Evolutionary conservation across 1,139 yeast species (phyloP), one percentile per base, ranked within the genome.

Genomic region (Saccharomyces hybrid): DNA sequence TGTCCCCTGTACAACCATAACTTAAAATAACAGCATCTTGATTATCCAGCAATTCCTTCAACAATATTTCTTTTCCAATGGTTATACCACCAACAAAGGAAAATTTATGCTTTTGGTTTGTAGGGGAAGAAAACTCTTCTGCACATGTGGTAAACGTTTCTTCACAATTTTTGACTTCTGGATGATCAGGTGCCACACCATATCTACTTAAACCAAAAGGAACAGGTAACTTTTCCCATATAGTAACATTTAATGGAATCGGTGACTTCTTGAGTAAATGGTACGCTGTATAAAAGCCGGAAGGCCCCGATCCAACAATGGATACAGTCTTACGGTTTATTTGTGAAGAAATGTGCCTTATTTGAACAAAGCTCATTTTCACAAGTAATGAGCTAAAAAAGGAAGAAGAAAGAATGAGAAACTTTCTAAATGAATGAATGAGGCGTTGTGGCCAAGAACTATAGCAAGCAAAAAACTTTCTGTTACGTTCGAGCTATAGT

Each of bases 161-260:
- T 68, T 89, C 90, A 64, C 95, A 86, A 58, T 83, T 84, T 68
- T 93, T 93, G 42, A 93, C 98, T 65, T 93, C 99, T 0, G 97
- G 96, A 69, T 93, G 99, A 71, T 93, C 99, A 1, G 99, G 99
- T 0, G 99, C 98, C n/a, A 93, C 98, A 1, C 99, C 99, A 66
- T 82, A 91, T 47, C 99, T 72, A 50, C 93, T 84, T 42, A 93
- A 75, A 0, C 99, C 99, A 71, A 80, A 93, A 0, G 99, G 99
- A 2, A 91, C 84, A 0, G 98, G 96, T 41, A 85, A 73, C 56
- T 83, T 77, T 64, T 93, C 99, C 73, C 84, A 90, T 61, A 86
- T 73, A 57, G 84, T 86, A 11, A 84, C 72, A 55, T 78, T 69
- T 13, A 83, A 61, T n/a, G 76, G 72, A 59, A 81, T 69, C 9